Percentiles rank a stretch among this genome's conserved stretches.
phyloP scores from a whole-genome alignment of 2,329 filamentous ascomycete genomes.

The Sphaerulina populicola region DNA sequence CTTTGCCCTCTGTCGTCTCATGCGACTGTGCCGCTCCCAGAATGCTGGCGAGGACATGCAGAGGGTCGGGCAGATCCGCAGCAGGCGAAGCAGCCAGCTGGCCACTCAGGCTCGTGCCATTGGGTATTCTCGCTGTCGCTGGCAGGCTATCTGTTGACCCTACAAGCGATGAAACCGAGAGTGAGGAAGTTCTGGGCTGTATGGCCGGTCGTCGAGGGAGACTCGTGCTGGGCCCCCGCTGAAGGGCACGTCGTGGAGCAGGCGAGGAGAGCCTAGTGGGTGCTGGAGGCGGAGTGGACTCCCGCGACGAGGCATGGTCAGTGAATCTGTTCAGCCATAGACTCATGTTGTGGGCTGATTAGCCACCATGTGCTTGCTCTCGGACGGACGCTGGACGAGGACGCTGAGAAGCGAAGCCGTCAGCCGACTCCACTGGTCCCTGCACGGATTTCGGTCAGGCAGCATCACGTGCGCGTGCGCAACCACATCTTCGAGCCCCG shows the following conservation, averaged over 20 bases:
- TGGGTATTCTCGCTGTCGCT: slow-evolving; percentile 53
- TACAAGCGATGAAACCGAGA: slow-evolving; percentile 64
- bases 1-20: slow-evolving; percentile 28
- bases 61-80: slow-evolving; percentile 56
- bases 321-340: slow-evolving; percentile 90
- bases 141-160: slow-evolving; percentile 71
- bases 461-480: background rate
- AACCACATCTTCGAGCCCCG: background rate
- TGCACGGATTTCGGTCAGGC: too few species aligned
- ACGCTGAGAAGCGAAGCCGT: too few species aligned
- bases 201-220: slow-evolving; percentile 60
- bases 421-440: too few species aligned
- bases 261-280: slow-evolving; percentile 64
- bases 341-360: slow-evolving; percentile 3
- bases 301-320: slow-evolving; percentile 32
- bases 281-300: slow-evolving; percentile 56
- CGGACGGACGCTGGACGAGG: too few species aligned
- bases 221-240: slow-evolving; percentile 56
- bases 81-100: slow-evolving; percentile 42
- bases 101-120: slow-evolving; percentile 62
- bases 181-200: slow-evolving; percentile 64
- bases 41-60: slow-evolving; percentile 59
- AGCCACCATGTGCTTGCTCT: background rate
- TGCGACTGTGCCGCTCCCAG: slow-evolving; percentile 37
- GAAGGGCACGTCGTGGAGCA: slow-evolving; percentile 57